Evolutionary conservation across 1,139 yeast genomes (phyloP).

Genomic region (Zhuliangozyma blackwelliae): DNA sequence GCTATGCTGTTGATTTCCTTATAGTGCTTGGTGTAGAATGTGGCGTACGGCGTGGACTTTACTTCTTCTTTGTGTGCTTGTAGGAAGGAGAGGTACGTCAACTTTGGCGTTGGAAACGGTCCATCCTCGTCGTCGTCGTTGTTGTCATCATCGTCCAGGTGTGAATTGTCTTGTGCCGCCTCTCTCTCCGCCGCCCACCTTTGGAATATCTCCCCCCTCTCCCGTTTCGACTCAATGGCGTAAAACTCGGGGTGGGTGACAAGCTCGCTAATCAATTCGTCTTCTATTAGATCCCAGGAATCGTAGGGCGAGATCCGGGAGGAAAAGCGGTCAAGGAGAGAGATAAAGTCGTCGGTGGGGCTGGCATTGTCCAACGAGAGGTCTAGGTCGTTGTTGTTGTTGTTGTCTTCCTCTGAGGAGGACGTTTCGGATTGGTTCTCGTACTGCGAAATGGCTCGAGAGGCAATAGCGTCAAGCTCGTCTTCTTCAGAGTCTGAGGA

Average conservation of each 20-base stretch:
- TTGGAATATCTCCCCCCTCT: slow-evolving; percentile 25
- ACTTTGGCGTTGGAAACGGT: slow-evolving; percentile 23
- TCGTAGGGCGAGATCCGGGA: slow-evolving; percentile 28
- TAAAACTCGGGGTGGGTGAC: slow-evolving; percentile 29
- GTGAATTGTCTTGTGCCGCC: neutral
- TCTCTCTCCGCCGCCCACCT: slow-evolving; percentile 25
- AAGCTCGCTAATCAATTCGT: slow-evolving; percentile 28
- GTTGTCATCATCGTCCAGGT: slow-evolving; percentile 1
- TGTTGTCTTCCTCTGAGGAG: slow-evolving; percentile 2
- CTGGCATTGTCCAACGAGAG: slow-evolving; percentile 17
- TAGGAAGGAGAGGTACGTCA: slow-evolving; percentile 20
- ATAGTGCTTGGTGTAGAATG: slow-evolving; percentile 20
- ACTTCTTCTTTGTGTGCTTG: slow-evolving; percentile 30
- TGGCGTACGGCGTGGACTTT: slow-evolving; percentile 23
- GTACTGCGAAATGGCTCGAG: slow-evolving; percentile 5
- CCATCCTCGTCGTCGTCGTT: slow-evolving; percentile 1
- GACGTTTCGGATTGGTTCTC: slow-evolving; percentile 4
- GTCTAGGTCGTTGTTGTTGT: slow-evolving; percentile 14
- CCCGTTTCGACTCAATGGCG: slow-evolving; percentile 15
- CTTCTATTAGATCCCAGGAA: slow-evolving; percentile 39
- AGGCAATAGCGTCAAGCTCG: slow-evolving; percentile 5
- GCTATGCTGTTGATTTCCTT: slow-evolving; percentile 10
- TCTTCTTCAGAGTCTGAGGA: slow-evolving; percentile 13
- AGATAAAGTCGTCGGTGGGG: slow-evolving; percentile 12
- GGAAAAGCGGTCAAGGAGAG: slow-evolving; percentile 21